Conservation (phyloP, 106 monocot genomes). For the Agapanthus africanus region DNA sequence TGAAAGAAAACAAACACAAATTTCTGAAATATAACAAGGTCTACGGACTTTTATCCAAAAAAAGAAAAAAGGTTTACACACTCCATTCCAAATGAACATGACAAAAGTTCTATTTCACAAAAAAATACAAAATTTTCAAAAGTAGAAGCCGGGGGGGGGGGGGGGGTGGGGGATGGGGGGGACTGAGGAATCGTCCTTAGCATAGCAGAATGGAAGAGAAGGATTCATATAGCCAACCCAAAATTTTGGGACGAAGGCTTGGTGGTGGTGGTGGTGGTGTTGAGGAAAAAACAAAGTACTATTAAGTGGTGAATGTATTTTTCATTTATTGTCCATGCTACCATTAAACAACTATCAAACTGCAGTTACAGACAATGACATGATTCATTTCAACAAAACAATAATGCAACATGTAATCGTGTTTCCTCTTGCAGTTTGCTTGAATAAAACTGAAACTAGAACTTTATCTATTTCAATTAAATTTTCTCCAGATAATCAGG, state of each 20-base stretch:
- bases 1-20: not conserved
- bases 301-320: not conserved
- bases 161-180: no score
- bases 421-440: not conserved
- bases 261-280: no score
- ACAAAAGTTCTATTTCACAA: not conserved
- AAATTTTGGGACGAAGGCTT: no score
- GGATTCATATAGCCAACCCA: no score
- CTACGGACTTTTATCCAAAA: no score
- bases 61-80: no score
- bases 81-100: not conserved
- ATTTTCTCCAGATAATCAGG: not conserved
- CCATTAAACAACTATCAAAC: not conserved
- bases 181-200: no score
- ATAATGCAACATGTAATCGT: not conserved
- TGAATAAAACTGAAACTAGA: no score
- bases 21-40: not conserved
- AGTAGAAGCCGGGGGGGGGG: no score
- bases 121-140: conserved; percentile 3
- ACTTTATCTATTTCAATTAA: not conserved
- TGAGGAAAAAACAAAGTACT: not conserved
- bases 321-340: no score
- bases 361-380: not conserved
- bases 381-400: not conserved
- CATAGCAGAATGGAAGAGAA: no score